phyloP scores from a whole-genome alignment of 441 rosid species.

The Populus trichocarpa region DNA sequence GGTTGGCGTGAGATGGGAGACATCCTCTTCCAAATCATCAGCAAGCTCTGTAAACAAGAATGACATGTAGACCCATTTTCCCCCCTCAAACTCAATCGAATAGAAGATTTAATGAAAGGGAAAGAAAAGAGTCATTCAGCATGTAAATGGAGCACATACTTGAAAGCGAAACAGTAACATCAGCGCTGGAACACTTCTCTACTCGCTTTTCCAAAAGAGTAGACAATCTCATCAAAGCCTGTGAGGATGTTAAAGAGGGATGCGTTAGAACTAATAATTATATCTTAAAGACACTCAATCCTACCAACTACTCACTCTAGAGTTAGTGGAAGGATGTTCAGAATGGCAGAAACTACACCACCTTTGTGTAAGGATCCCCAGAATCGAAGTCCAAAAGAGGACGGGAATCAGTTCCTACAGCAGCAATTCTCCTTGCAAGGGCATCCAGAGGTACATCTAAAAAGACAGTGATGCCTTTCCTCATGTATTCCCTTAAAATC shows the following conservation, averaged over 20 bases:
- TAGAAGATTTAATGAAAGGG: no score
- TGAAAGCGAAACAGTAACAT: slow-evolving; percentile 35
- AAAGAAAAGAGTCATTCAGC: neutral
- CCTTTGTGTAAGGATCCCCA: slow-evolving; percentile 43
- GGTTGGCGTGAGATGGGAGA: slow-evolving; percentile 28
- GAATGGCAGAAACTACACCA: neutral
- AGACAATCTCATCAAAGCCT: slow-evolving; percentile 40
- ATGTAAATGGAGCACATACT: slow-evolving; percentile 17
- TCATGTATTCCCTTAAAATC: slow-evolving; percentile 36
- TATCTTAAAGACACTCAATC: neutral
- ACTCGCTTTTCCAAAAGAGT: slow-evolving; percentile 38
- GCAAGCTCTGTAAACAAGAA: slow-evolving; percentile 30
- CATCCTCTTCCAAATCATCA: slow-evolving; percentile 25
- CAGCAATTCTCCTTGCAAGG: slow-evolving; percentile 47
- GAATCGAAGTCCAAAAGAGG: slow-evolving; percentile 36
- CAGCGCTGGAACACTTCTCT: slow-evolving; percentile 36
- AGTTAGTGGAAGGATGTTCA: no score
- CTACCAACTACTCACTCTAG: no score
- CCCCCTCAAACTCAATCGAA: no score
- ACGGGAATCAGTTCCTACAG: slow-evolving; percentile 41
- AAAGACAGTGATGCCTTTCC: slow-evolving; percentile 33
- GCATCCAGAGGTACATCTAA: slow-evolving; percentile 45
- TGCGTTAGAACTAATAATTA: neutral
- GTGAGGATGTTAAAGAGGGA: neutral
- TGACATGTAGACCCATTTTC: neutral